Base-by-base conservation (phyloP, 1,284 basidiomycete genomes). In the Ceratobasidium sp. region DNA sequence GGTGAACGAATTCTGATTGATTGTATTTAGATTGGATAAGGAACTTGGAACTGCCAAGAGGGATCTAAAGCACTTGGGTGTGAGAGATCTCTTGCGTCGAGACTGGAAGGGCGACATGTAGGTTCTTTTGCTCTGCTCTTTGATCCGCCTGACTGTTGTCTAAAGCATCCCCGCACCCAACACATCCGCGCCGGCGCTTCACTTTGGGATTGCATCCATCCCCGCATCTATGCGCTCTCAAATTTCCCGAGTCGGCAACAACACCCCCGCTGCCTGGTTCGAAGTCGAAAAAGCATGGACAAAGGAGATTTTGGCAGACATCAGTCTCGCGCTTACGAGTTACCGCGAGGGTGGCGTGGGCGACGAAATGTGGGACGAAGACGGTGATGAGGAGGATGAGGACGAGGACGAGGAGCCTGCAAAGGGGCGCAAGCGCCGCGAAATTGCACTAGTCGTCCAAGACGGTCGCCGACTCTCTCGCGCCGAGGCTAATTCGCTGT, bases 291-390 rank as follows among this genome's bases (percentile, higher is more conserved):
- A 71, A 29, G 69, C 69, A 2, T 71, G 69, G 56, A 71, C 69
- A 1, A 71, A 71, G 44, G 69, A 71, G 22, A 71, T 71, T 32
- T 11, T 49, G n/a, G 69, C 69, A 15, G 69, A 71, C 57, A 56
- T 71, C 43, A 71, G 69, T 43, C 44, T 71, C 13, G 69, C 69
- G 46, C 69, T 71, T 29, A 71, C 57, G 29, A 71, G 69, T 29
- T 71, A 71, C 19, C 69, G 69, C 32, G 69, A 71, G 40, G 69
- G 69, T 32, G 69, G 69, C 17, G 32, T 95, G 90, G 77, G 84
- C 89, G 67, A 93, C 91, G 79, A 90, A 86, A 86, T 93, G 91
- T 54, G 90, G 92, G 69, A 92, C 89, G 77, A 92, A 88, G 69
- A n/a, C n/a, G n/a, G 91, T 89, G 84, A 92, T 86, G 80, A 29